Percentiles rank a stretch among this genome's conserved stretches.
Evolutionary conservation across 2,329 filamentous ascomycete genomes (phyloP).

Genomic region (Neonectria sp.): DNA sequence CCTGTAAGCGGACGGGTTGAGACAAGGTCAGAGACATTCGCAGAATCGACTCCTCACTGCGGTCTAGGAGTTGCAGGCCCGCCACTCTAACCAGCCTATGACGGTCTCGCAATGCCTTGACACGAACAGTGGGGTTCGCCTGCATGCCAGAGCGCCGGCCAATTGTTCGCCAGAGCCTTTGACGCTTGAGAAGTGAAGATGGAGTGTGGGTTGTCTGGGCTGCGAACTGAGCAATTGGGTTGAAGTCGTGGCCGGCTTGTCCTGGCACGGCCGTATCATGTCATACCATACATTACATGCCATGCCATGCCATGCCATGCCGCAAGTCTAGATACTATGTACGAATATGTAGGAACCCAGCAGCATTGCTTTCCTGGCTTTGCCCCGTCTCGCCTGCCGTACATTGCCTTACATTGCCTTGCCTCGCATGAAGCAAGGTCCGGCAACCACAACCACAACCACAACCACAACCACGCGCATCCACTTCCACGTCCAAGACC

Average conservation of each 20-base stretch:
- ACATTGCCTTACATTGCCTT: conserved; percentile 3
- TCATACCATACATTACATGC: background rate
- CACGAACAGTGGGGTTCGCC: conserved; percentile 34
- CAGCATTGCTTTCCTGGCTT: background rate
- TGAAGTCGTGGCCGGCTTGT: background rate
- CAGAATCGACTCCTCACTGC: background rate
- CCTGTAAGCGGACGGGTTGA: background rate
- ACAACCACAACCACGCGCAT: conserved; percentile 3
- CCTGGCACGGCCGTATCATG: background rate
- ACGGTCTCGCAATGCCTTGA: conserved; percentile 21
- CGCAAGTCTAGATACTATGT: background rate
- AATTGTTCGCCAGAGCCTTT: conserved; percentile 3
- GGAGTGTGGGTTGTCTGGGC: background rate
- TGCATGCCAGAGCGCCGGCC: conserved; percentile 26
- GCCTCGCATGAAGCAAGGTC: conserved; percentile 11
- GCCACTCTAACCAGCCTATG: conserved; percentile 11
- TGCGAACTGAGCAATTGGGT: background rate
- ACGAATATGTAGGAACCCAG: background rate
- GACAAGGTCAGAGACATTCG: background rate
- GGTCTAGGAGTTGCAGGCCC: background rate
- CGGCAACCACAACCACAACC: background rate
- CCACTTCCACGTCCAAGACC: background rate
- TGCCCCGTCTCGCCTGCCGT: background rate
- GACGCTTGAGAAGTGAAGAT: no score
- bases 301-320: no score